Conservation (phyloP, 2,329 filamentous ascomycete genomes). For the Dothistroma pini region DNA sequence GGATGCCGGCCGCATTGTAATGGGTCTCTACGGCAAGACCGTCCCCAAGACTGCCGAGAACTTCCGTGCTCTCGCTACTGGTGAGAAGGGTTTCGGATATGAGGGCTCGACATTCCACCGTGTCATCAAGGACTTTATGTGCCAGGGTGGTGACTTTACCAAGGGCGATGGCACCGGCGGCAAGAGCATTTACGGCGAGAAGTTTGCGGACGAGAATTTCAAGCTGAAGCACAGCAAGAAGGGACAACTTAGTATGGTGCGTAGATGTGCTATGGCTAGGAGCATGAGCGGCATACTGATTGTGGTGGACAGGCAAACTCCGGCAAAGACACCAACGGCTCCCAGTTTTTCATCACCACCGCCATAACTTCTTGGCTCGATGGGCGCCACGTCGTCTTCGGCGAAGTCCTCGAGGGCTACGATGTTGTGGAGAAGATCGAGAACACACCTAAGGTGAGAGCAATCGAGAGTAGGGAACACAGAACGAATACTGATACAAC, state of each 20-base stretch:
- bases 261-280: neutral
- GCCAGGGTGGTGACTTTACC: slow-evolving; percentile 85
- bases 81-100: slow-evolving; percentile 83
- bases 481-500: too few relatives aligned
- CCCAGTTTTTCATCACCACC: slow-evolving; percentile 89
- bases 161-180: slow-evolving; percentile 76
- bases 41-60: slow-evolving; percentile 73
- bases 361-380: slow-evolving; percentile 78
- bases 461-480: neutral
- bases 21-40: slow-evolving; percentile 84
- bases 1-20: slow-evolving; percentile 68
- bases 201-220: slow-evolving; percentile 90
- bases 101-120: slow-evolving; percentile 81
- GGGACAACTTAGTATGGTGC: slow-evolving; percentile 63
- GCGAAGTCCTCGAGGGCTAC: slow-evolving; percentile 82
- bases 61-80: slow-evolving; percentile 76
- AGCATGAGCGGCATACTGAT: neutral
- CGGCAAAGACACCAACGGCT: slow-evolving; percentile 81
- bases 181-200: slow-evolving; percentile 82
- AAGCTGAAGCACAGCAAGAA: slow-evolving; percentile 88
- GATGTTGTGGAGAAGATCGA: slow-evolving; percentile 77
- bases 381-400: slow-evolving; percentile 81
- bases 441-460: slow-evolving; percentile 56
- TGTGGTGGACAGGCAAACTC: slow-evolving; percentile 62
- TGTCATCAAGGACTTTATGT: slow-evolving; percentile 85